Conservation (phyloP, 106 monocot genomes). For the Chionographis japonica region DNA sequence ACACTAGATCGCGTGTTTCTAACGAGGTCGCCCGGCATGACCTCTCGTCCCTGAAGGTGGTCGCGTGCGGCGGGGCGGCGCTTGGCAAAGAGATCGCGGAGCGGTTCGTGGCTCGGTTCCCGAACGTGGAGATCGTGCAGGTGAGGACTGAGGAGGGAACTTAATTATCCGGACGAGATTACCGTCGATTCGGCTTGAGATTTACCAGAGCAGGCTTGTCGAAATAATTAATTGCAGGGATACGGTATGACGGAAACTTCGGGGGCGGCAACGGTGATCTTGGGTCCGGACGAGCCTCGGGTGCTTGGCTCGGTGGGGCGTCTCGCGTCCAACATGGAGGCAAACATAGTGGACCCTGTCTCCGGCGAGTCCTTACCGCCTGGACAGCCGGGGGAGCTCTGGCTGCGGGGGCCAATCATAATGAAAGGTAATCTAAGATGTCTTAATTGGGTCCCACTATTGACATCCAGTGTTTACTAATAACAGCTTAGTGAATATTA, state of each 20-base stretch:
- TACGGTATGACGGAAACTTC: conserved; percentile 37
- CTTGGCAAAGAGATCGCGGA: not conserved
- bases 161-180: not conserved
- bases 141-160: not conserved
- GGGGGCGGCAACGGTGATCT: conserved; percentile 1
- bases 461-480: no score
- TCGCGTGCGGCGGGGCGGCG: conserved; percentile 22
- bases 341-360: conserved; percentile 26
- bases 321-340: conserved; percentile 9
- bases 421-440: conserved; percentile 23
- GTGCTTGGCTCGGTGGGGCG: conserved; percentile 23
- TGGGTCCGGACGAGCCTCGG: conserved; percentile 3
- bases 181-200: no score
- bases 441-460: no score
- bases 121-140: not conserved
- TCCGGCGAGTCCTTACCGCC: conserved; percentile 17
- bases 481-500: no score
- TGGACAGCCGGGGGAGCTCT: conserved; percentile 20
- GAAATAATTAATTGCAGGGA: conserved; percentile 8
- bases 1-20: no score
- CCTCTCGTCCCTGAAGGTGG: conserved; percentile 3
- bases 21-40: not conserved
- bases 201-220: no score
- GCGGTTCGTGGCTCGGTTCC: conserved; percentile 19
- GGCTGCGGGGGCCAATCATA: conserved; percentile 24